Conservation (phyloP, 257 asterid genomes). For the Paulownia fortunei region DNA sequence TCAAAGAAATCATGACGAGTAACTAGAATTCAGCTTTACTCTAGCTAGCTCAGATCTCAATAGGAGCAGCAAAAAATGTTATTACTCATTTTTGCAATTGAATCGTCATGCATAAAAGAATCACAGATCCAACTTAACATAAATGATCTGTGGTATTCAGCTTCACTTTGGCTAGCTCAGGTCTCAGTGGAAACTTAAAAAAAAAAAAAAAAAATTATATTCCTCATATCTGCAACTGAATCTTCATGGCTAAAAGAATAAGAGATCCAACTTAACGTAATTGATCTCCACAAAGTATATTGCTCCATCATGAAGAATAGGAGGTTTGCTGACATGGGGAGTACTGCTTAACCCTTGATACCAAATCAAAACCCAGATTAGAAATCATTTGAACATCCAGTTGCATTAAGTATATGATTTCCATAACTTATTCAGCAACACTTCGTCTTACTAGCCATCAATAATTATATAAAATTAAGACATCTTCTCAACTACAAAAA, state of each 20-base stretch:
- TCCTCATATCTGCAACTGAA: neutral
- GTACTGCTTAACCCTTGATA: neutral
- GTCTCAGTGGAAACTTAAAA: too few relatives aligned
- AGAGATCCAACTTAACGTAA: neutral
- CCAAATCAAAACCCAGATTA: neutral
- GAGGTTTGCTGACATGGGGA: neutral
- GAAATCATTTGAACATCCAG: neutral
- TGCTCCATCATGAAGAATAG: neutral
- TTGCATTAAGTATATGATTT: too few relatives aligned
- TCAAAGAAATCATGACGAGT: neutral
- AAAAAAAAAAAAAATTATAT: neutral
- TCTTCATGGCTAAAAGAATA: neutral
- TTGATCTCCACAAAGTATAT: neutral
- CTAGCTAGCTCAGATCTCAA: too few relatives aligned
- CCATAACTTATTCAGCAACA: neutral
- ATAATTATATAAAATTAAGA: neutral
- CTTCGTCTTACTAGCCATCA: neutral
- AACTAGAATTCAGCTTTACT: neutral
- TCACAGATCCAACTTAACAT: too few relatives aligned
- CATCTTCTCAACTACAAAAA: neutral
- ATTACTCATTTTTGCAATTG: too few relatives aligned
- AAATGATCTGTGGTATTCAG: too few relatives aligned
- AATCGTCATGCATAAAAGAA: too few relatives aligned
- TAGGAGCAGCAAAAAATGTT: too few relatives aligned
- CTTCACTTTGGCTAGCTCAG: too few relatives aligned